A percentile compares a stretch with the other conserved stretches of the same genome.
Conservation (phyloP, 2,329 filamentous ascomycete genomes). For the Arthrobotrys iridis region DNA sequence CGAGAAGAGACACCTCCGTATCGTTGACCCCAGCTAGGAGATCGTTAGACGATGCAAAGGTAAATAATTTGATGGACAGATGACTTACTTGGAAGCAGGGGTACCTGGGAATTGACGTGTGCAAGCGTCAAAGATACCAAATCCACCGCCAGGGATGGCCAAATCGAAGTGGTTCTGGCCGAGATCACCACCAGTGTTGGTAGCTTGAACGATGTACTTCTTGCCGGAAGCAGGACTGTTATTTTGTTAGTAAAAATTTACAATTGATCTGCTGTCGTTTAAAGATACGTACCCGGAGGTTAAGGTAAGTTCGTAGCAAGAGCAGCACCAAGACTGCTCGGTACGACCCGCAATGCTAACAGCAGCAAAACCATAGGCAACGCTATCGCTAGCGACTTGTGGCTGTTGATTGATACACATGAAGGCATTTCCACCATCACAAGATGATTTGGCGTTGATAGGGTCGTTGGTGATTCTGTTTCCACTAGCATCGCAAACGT, state of each 20-base stretch:
- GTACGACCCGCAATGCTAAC: conserved; percentile 68
- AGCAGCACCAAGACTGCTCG: conserved; percentile 73
- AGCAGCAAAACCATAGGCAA: conserved; percentile 74
- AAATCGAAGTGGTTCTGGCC: conserved; percentile 70
- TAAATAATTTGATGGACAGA: background rate
- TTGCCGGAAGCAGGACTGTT: conserved; percentile 69
- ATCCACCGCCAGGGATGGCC: conserved; percentile 62
- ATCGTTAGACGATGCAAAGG: conserved; percentile 57
- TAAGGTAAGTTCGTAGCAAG: conserved; percentile 72
- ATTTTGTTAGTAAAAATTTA: background rate
- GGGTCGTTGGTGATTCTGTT: conserved; percentile 50
- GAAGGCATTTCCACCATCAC: conserved; percentile 69
- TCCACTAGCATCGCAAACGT: conserved; percentile 46
- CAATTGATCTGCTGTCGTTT: background rate
- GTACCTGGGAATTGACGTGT: conserved; percentile 62
- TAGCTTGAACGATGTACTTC: conserved; percentile 72
- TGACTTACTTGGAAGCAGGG: conserved; percentile 41
- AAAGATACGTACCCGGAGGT: conserved; percentile 60
- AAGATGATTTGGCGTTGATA: conserved; percentile 62
- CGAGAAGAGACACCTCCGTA: conserved; percentile 69
- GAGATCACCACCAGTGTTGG: conserved; percentile 71
- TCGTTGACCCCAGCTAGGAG: conserved; percentile 68
- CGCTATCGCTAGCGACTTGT: conserved; percentile 69
- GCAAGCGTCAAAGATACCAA: conserved; percentile 69
- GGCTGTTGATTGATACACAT: conserved; percentile 72